Conservation (phyloP, 2,329 filamentous ascomycete genomes). For the Eutypa lata region DNA sequence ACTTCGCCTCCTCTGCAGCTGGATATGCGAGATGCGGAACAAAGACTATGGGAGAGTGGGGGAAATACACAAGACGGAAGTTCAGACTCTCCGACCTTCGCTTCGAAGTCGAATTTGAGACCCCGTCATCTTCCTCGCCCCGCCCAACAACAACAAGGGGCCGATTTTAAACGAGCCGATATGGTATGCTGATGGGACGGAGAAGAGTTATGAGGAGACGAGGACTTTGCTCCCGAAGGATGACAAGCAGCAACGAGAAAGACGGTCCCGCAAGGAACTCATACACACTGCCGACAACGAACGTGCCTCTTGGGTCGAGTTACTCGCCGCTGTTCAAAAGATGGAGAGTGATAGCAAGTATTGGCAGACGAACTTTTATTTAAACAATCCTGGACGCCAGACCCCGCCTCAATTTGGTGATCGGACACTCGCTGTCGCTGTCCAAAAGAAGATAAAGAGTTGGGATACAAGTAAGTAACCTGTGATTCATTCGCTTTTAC, state of each 20-base stretch:
- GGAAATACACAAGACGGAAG: constrained; percentile 8
- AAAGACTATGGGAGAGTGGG: constrained; percentile 20
- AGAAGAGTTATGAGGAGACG: constrained; percentile 13
- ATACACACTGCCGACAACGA: constrained; percentile 36
- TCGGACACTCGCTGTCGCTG: constrained; percentile 15
- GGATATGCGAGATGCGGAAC: constrained; percentile 6
- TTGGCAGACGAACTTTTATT: constrained; percentile 19
- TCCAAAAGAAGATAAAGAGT: constrained; percentile 17
- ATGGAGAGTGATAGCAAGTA: constrained; percentile 26
- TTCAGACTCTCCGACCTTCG: constrained; percentile 17
- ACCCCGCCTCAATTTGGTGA: neutral
- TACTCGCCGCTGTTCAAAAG: constrained; percentile 28
- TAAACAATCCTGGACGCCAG: neutral
- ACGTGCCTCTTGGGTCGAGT: constrained; percentile 32
- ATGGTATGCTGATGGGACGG: constrained; percentile 15
- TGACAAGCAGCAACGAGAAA: constrained; percentile 4
- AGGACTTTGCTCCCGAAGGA: constrained; percentile 6
- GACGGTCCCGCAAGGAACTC: constrained; percentile 3
- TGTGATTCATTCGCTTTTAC: neutral
- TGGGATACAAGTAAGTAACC: constrained; percentile 16
- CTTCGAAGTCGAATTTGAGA: constrained; percentile 21
- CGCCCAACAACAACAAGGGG: constrained; percentile 11
- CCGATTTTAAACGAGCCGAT: constrained; percentile 12
- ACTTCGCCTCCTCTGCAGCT: constrained; percentile 10
- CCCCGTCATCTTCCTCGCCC: constrained; percentile 20